These are phyloP conservation scores for Boletus semigastroideus DNA, from an alignment of 1,284 basidiomycete genomes.

Conservation along the genomic window DNA sequence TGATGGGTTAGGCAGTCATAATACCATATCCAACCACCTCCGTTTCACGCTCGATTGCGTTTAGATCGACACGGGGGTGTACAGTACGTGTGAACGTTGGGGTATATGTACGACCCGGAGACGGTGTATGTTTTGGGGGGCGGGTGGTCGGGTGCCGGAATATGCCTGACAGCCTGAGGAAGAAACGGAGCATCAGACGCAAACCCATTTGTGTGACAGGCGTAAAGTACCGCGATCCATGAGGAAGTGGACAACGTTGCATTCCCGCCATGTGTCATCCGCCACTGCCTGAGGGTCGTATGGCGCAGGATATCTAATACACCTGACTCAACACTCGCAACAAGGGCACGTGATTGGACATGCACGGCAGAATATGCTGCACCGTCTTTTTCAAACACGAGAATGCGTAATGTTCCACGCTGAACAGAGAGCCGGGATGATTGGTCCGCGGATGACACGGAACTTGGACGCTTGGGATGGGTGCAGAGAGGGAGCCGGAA, in stretches of 20 bases:
- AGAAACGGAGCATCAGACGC: background rate
- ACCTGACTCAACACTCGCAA: conserved; percentile 8
- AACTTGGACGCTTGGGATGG: conserved; percentile 9
- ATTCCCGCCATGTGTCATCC: conserved; percentile 3
- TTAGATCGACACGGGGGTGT: conserved; percentile 19
- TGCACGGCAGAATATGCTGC: conserved; percentile 18
- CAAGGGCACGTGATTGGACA: conserved; percentile 5
- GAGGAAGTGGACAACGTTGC: conserved; percentile 6
- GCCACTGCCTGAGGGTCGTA: conserved; percentile 2
- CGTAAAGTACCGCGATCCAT: conserved; percentile 7
- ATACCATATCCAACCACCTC: conserved; percentile 19
- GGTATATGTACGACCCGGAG: conserved; percentile 12
- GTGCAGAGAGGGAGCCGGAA: conserved; percentile 20
- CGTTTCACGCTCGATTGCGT: conserved; percentile 17
- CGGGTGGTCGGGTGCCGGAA: conserved; percentile 14
- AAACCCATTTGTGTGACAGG: background rate
- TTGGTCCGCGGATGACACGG: conserved; percentile 43
- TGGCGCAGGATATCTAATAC: conserved; percentile 4
- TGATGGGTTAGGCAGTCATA: conserved; percentile 15
- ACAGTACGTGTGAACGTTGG: conserved; percentile 18
- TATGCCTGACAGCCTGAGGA: conserved; percentile 13
- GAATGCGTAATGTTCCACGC: conserved; percentile 47
- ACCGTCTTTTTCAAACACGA: conserved; percentile 40
- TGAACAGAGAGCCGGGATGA: conserved; percentile 41
- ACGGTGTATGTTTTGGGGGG: conserved; percentile 13